Conservation (phyloP, 306 rosid species). For the Sicyos baderoa region DNA sequence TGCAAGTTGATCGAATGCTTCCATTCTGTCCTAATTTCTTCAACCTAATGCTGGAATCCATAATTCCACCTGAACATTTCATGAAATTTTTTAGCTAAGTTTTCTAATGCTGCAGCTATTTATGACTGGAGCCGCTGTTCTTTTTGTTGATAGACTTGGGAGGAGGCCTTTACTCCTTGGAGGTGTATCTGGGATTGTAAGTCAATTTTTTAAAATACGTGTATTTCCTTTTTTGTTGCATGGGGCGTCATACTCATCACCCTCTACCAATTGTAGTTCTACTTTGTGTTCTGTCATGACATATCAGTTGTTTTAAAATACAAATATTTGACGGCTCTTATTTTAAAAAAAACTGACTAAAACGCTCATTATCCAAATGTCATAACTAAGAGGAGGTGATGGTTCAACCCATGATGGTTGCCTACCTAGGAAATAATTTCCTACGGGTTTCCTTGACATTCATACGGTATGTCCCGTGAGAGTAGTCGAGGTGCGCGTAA, state of each 20-base stretch:
- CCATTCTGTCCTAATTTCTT: slow-evolving; percentile 7
- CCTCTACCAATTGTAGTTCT: background rate
- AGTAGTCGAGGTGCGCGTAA: no score
- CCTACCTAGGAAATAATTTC: no score
- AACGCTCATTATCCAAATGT: background rate
- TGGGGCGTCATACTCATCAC: background rate
- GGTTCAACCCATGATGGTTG: no score
- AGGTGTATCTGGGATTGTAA: slow-evolving; percentile 90
- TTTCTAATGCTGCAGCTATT: slow-evolving; percentile 45
- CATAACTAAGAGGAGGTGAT: no score
- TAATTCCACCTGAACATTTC: background rate
- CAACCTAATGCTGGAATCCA: background rate
- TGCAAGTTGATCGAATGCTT: background rate
- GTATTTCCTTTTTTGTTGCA: background rate
- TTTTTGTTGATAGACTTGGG: slow-evolving; percentile 72
- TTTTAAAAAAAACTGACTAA: background rate
- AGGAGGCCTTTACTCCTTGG: slow-evolving; percentile 91
- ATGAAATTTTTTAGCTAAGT: background rate
- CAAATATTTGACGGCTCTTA: background rate
- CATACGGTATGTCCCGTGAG: no score
- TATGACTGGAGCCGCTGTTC: slow-evolving; percentile 86
- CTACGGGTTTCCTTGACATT: no score
- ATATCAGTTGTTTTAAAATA: background rate
- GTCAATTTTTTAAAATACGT: slow-evolving; percentile 18
- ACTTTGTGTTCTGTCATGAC: slow-evolving; percentile 6